Evolutionary conservation across 1,284 basidiomycete species (phyloP).

Genomic region (Moesziomyces parantarcticus): DNA sequence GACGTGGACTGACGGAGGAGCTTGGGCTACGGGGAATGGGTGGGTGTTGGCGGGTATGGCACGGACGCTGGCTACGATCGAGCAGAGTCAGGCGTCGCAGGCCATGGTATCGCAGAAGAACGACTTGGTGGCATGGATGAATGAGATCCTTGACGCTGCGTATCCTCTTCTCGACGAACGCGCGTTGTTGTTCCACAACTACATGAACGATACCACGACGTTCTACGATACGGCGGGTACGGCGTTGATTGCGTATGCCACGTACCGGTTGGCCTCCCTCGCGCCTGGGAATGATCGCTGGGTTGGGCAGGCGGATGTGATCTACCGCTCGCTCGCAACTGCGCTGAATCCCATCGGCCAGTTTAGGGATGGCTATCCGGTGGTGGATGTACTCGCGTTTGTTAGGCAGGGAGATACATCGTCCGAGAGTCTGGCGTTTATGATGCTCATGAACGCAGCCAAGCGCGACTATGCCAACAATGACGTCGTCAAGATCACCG

Average conservation of each 20-base stretch:
- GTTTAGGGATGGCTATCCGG: constrained; percentile 42
- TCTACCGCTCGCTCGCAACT: constrained; percentile 52
- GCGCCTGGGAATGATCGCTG: constrained; percentile 30
- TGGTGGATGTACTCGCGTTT: constrained; percentile 60
- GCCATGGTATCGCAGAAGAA: constrained; percentile 73
- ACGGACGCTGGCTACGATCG: constrained; percentile 80
- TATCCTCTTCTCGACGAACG: constrained; percentile 72
- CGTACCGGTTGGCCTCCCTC: constrained; percentile 61
- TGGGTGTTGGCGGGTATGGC: constrained; percentile 88
- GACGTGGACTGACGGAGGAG: constrained; percentile 69
- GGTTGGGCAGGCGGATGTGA: constrained; percentile 43
- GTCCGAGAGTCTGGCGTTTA: constrained; percentile 58
- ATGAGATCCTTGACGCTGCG: constrained; percentile 79
- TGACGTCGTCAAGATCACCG: constrained; percentile 30
- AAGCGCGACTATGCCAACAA: constrained; percentile 55
- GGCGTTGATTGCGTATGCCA: constrained; percentile 58
- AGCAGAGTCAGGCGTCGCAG: constrained; percentile 73
- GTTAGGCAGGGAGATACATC: constrained; percentile 46
- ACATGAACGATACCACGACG: constrained; percentile 49
- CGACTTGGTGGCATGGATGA: constrained; percentile 77
- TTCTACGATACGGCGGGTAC: constrained; percentile 60
- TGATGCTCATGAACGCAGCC: constrained; percentile 59
- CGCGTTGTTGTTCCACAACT: constrained; percentile 61
- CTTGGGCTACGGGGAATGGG: constrained; percentile 79
- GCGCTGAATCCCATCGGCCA: constrained; percentile 45